These are phyloP conservation scores for Trametes cubensis DNA, from an alignment of 768 basidiomycete species.

Conservation along the genomic window DNA sequence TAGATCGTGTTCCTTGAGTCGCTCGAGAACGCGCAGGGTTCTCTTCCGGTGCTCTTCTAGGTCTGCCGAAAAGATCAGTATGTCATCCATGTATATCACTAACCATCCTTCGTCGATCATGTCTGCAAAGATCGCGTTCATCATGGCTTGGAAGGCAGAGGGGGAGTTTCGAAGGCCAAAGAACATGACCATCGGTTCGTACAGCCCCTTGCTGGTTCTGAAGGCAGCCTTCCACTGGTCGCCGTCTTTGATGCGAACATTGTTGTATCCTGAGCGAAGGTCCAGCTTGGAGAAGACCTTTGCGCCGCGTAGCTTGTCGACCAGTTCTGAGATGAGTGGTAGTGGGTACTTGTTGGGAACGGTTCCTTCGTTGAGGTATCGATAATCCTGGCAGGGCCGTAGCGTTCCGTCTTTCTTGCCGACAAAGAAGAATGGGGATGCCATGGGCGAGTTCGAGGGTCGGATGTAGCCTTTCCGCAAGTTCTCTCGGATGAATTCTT, in stretches of 20 bases:
- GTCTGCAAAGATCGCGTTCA: slow-evolving; percentile 23
- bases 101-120: slow-evolving; percentile 16
- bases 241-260: slow-evolving; percentile 37
- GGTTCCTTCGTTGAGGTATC: too few relatives aligned
- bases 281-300: slow-evolving; percentile 36
- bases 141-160: slow-evolving; percentile 15
- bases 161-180: slow-evolving; percentile 24
- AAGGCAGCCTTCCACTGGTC: slow-evolving; percentile 42
- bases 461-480: too few relatives aligned
- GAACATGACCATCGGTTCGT: slow-evolving; percentile 36
- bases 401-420: too few relatives aligned
- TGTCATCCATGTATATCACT: background rate
- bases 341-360: too few relatives aligned
- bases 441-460: too few relatives aligned
- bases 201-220: slow-evolving; percentile 37
- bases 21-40: slow-evolving; percentile 23
- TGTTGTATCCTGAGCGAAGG: slow-evolving; percentile 42
- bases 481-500: too few relatives aligned
- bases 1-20: slow-evolving; percentile 37
- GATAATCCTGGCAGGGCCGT: too few relatives aligned
- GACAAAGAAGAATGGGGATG: too few relatives aligned
- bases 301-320: too few relatives aligned
- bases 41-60: slow-evolving; percentile 3
- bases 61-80: background rate
- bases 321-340: too few relatives aligned